Base-by-base conservation (phyloP, 805 yeast genomes). In the Kodamaea sagamina region DNA sequence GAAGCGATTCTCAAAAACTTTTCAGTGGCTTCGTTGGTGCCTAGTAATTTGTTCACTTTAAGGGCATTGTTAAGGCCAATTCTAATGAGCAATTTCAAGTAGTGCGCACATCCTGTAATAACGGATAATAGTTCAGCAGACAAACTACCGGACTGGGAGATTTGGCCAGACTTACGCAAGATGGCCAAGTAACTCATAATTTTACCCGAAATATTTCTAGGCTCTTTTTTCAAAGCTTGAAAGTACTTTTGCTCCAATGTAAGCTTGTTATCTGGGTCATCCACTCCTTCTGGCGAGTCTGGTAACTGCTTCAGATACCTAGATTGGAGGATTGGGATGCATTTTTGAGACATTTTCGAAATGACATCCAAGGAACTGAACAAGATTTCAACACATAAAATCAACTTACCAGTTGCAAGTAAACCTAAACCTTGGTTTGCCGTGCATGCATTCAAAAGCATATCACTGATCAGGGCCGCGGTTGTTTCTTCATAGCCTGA, bases 21-120 rank as follows among this genome's bases (percentile, higher is more conserved):
- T 41, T 86, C 83, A 25, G 86, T 67, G 1, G 89, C 86, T 29
- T 64, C 69, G 0, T 84, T 76, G 6, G 85, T 75, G 24, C 78
- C 79, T 6, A 77, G 68, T 3, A 72, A 54, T 51, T 77, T 78
- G 60, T 86, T 86, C 43, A 76, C 70, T 43, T 77, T 82, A n/a
- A 93, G 68, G 0, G 97, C 87, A 51, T 82, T 81, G 46, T 81
- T 77, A 32, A 93, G 74, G 0, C 97, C 93, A 55, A 81, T 80
- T 49, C 97, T 72, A 4, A 92, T 85, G 16, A 93, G 68, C 5
- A 92, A 72, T 61, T 93, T 93, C 54, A 93, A 71, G 62, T 89
- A 92, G 60, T 93, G 98, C 0, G 99, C 97, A 53, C 92, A 70
- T 0, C 95, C 89, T 1, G 97, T 88, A 4, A 90, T 90, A 8